Evolutionary conservation across 495 filamentous ascomycete species (phyloP).

Genomic region (Xylaria sp.): DNA sequence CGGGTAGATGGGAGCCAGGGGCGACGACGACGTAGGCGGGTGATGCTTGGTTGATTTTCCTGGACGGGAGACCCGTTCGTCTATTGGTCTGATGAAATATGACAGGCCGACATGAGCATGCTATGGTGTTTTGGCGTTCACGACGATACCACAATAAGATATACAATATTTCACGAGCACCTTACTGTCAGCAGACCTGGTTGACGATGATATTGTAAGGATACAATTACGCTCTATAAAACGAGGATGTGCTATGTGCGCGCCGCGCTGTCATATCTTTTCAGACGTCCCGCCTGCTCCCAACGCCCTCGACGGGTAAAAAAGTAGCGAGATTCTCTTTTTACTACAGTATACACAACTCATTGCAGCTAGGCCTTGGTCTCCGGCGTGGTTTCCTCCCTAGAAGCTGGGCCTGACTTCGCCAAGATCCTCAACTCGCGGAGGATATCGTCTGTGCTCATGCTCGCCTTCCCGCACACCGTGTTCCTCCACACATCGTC

Average conservation of each 20-base stretch:
- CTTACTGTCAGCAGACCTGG: background rate
- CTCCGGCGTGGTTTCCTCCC: background rate
- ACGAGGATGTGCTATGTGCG: background rate
- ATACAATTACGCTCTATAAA: background rate
- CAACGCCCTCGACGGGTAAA: background rate
- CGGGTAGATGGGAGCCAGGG: background rate
- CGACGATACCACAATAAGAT: slow-evolving; percentile 25
- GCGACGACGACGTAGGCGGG: background rate
- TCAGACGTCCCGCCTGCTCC: background rate
- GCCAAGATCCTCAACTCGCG: slow-evolving; percentile 13
- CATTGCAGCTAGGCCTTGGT: background rate
- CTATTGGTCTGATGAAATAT: background rate
- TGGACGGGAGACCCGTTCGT: background rate
- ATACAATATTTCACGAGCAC: background rate
- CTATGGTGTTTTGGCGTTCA: slow-evolving; percentile 29
- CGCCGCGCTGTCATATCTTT: background rate
- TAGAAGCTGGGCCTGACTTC: slow-evolving; percentile 54
- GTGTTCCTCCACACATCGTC: slow-evolving; percentile 74
- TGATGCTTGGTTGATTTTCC: slow-evolving; percentile 21
- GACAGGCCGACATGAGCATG: slow-evolving; percentile 4
- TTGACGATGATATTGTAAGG: background rate
- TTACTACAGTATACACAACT: background rate
- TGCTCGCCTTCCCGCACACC: slow-evolving; percentile 67
- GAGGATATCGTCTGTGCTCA: slow-evolving; percentile 72
- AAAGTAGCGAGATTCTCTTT: background rate